Evolutionary conservation across 495 filamentous ascomycete genomes (phyloP).

Genomic region (Trichoderma virens): DNA sequence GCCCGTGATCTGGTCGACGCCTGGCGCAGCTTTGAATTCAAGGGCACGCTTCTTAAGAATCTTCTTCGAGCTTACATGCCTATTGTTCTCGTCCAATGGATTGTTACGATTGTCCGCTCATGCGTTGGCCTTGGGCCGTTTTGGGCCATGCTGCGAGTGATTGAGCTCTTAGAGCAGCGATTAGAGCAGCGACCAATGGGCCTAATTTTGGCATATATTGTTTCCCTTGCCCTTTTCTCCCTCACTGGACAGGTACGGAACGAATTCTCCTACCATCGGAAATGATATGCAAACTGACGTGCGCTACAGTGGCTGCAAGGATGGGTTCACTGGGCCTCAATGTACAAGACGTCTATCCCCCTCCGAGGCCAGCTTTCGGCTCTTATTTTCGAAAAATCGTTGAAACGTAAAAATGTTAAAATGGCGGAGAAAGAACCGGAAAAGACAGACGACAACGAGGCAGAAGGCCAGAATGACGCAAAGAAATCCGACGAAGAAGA

Average conservation of each 20-base stretch:
- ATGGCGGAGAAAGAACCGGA: constrained; percentile 32
- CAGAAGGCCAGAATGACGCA: constrained; percentile 19
- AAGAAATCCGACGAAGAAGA: constrained; percentile 26
- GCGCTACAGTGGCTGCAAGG: constrained; percentile 7
- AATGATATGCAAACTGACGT: neutral
- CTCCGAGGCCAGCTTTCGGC: constrained; percentile 63
- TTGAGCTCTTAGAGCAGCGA: constrained; percentile 25
- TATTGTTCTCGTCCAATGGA: constrained; percentile 46
- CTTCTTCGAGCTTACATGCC: constrained; percentile 48
- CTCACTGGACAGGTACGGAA: neutral
- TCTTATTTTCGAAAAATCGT: constrained; percentile 68
- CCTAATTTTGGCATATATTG: neutral
- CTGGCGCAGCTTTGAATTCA: constrained; percentile 44
- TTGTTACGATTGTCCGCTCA: constrained; percentile 43
- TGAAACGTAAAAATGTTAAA: constrained; percentile 75
- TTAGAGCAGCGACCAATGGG: neutral
- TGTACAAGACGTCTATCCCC: constrained; percentile 47
- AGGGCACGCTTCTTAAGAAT: constrained; percentile 53
- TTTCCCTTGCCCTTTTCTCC: constrained; percentile 3
- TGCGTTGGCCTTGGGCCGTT: constrained; percentile 62
- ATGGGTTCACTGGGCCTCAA: constrained; percentile 9
- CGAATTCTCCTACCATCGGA: neutral
- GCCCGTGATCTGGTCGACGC: constrained; percentile 37
- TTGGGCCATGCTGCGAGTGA: constrained; percentile 56
- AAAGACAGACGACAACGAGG: constrained; percentile 22